Conservation (phyloP, 352 stramenopile species). For the Phytophthora multivora region DNA sequence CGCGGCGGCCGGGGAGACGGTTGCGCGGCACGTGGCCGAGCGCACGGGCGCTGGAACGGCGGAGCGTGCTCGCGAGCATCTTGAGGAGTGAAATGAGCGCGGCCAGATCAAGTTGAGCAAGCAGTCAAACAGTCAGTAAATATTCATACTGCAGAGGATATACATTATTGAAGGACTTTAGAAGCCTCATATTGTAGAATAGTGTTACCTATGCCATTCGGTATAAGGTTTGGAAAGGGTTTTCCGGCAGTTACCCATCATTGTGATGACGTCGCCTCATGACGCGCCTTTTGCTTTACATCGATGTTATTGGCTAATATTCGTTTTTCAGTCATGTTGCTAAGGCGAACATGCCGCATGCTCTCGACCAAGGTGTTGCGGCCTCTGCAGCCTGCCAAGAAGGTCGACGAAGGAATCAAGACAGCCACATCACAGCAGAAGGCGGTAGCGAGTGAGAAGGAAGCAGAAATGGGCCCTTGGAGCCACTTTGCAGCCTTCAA, state of each 20-base stretch:
- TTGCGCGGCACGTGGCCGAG: slow-evolving; percentile 9
- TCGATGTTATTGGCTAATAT: slow-evolving; percentile 9
- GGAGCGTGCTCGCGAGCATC: slow-evolving; percentile 37
- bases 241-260: slow-evolving; percentile 5
- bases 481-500: slow-evolving; percentile 68
- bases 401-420: neutral
- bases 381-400: slow-evolving; percentile 8
- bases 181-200: neutral
- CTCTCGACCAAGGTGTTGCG: slow-evolving; percentile 25
- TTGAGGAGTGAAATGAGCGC: slow-evolving; percentile 13
- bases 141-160: neutral
- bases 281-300: slow-evolving; percentile 14
- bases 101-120: neutral
- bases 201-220: neutral
- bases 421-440: neutral
- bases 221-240: neutral
- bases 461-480: slow-evolving; percentile 30
- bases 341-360: slow-evolving; percentile 17
- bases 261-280: slow-evolving; percentile 8
- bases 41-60: slow-evolving; percentile 18
- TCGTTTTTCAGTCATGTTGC: slow-evolving; percentile 12
- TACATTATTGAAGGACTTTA: neutral
- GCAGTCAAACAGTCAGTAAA: slow-evolving; percentile 1
- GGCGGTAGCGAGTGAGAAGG: neutral
- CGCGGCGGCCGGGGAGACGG: slow-evolving; percentile 25